Percentiles rank a stretch among this genome's conserved stretches.
Conservation (phyloP, 805 yeast species). For the Tanozyma kutaoensis region DNA sequence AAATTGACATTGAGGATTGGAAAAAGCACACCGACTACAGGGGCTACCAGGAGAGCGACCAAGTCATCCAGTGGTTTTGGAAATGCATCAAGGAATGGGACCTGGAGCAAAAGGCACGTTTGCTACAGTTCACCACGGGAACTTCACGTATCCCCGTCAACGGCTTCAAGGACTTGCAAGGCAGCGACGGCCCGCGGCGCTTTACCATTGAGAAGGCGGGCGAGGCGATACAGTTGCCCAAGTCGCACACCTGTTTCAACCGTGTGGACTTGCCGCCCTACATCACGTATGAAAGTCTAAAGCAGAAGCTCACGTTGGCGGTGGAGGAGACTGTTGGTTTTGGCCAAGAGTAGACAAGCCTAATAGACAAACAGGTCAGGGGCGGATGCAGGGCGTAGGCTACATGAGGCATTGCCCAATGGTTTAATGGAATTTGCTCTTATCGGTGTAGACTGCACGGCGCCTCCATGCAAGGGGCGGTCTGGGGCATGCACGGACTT, state of each 20-base stretch:
- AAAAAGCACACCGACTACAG: constrained; percentile 97
- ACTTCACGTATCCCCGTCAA: constrained; percentile 98
- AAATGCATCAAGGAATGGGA: constrained; percentile 88
- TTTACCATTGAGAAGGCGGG: constrained; percentile 98
- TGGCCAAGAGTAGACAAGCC: constrained; percentile 94
- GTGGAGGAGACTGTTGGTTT: constrained; percentile 99
- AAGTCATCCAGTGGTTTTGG: constrained; percentile 99
- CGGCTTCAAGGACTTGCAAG: constrained; percentile 97
- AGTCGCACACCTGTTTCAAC: constrained; percentile 97
- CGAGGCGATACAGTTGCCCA: constrained; percentile 83
- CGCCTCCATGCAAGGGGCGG: no score
- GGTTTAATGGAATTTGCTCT: no score
- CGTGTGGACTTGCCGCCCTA: constrained; percentile 97
- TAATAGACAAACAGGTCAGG: no score
- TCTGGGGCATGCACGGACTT: no score
- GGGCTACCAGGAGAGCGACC: constrained; percentile 94
- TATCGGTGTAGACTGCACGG: no score
- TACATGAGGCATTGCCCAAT: no score
- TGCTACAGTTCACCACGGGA: constrained; percentile 96
- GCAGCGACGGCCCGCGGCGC: constrained; percentile 98
- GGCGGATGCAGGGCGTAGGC: no score
- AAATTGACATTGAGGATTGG: constrained; percentile 98
- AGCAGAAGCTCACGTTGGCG: constrained; percentile 85
- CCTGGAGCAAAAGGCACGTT: constrained; percentile 88
- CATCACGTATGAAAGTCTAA: constrained; percentile 67